Percentiles rank a stretch among this genome's conserved stretches.
Evolutionary conservation across 2,329 filamentous ascomycete species (phyloP).

Genomic region (Biscogniauxia marginata): DNA sequence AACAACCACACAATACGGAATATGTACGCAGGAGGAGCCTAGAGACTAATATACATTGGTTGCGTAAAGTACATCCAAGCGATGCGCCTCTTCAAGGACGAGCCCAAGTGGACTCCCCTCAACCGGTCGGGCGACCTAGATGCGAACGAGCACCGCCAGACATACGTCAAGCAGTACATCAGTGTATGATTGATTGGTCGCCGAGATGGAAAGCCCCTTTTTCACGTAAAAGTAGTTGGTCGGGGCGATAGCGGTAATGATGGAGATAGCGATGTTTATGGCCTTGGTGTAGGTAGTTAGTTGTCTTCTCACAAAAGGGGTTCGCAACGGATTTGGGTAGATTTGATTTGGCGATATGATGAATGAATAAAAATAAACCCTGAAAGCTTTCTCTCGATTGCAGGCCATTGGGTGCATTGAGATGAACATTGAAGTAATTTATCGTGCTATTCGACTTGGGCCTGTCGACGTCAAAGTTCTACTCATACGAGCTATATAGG

Average conservation of each 20-base stretch:
- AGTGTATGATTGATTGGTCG: slow-evolving; percentile 2
- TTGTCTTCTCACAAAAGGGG: background rate
- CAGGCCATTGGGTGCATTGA: no score
- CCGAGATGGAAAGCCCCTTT: background rate
- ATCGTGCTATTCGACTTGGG: no score
- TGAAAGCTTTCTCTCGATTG: no score
- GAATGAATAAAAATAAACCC: background rate
- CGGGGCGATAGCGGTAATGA: background rate
- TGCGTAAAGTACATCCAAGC: slow-evolving; percentile 79
- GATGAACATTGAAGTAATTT: no score
- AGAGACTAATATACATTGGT: background rate
- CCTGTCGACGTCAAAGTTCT: background rate
- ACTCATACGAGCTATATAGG: no score
- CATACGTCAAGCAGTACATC: slow-evolving; percentile 62
- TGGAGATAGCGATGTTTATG: background rate
- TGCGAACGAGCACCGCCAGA: slow-evolving; percentile 72
- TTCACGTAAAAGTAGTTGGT: background rate
- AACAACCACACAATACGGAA: background rate
- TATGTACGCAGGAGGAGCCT: no score
- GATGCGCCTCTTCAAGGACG: slow-evolving; percentile 95
- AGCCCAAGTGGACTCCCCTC: slow-evolving; percentile 96
- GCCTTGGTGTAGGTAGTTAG: background rate
- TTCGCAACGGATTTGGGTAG: background rate
- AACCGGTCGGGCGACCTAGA: slow-evolving; percentile 80
- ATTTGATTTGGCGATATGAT: background rate